These are phyloP conservation scores for Acer saccharum DNA, from an alignment of 345 rosid species.

Conservation along the genomic window DNA sequence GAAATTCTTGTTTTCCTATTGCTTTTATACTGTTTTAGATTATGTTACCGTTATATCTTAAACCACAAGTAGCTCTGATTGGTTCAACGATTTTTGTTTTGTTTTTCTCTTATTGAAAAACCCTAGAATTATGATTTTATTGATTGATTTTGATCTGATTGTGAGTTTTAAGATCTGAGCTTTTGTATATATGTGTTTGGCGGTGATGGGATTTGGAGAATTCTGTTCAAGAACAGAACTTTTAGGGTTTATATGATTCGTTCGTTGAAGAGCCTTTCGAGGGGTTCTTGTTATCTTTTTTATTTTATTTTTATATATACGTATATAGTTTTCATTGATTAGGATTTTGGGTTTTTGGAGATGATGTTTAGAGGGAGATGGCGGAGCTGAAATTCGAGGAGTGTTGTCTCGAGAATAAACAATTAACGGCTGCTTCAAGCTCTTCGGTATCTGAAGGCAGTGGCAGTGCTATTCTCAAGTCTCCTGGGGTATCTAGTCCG, in stretches of 20 bases:
- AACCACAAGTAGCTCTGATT: conserved; percentile 30
- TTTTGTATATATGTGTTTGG: conserved; percentile 28
- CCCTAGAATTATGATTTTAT: conserved; percentile 33
- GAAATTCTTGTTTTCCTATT: background rate
- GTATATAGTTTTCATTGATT: conserved; percentile 23
- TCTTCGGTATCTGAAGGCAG: conserved; percentile 80
- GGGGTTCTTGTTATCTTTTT: background rate
- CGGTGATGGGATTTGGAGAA: conserved; percentile 27
- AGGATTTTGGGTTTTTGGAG: conserved; percentile 43
- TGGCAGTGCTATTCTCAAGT: conserved; percentile 62
- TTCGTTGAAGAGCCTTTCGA: conserved; percentile 2
- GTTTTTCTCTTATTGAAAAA: conserved; percentile 15
- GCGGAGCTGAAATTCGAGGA: conserved; percentile 58
- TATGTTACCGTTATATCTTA: conserved; percentile 20
- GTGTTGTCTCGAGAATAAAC: conserved; percentile 85
- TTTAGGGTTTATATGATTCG: conserved; percentile 29
- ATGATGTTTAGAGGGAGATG: conserved; percentile 52
- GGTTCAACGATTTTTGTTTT: conserved; percentile 12
- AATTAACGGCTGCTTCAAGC: conserved; percentile 69
- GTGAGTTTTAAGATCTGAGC: conserved; percentile 55
- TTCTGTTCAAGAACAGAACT: conserved; percentile 20
- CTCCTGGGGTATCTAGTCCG: conserved; percentile 74
- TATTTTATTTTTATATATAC: background rate
- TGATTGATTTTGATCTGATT: conserved; percentile 33
- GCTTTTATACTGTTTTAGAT: conserved; percentile 24